Evolutionary conservation across 2,329 filamentous ascomycete genomes (phyloP).

Genomic region (Zasmidium citrigriseum): DNA sequence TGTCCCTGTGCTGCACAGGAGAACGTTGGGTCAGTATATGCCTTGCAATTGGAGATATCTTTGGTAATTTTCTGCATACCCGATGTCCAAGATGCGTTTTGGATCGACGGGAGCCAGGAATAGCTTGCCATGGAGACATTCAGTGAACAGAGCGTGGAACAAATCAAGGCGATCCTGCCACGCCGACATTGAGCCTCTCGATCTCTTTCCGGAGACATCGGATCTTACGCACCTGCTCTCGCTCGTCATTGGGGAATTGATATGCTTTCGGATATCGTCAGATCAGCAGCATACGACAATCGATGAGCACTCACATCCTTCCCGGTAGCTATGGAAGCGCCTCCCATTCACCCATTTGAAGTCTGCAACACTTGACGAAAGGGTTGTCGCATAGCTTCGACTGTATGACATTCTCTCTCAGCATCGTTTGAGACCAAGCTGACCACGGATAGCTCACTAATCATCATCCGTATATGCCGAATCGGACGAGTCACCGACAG

Average conservation of each 20-base stretch:
- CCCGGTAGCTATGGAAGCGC: neutral
- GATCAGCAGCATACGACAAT: neutral
- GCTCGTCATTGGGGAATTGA: neutral
- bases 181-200: neutral
- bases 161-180: neutral
- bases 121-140: conserved; percentile 21
- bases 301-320: neutral
- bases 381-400: neutral
- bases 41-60: no score
- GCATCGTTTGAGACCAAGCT: neutral
- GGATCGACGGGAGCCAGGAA: conserved; percentile 27
- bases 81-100: conserved; percentile 43
- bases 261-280: neutral
- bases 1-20: conserved; percentile 54
- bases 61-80: no score
- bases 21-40: no score
- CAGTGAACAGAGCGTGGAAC: neutral
- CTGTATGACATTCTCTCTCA: neutral
- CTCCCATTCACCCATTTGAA: neutral
- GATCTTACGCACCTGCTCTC: neutral
- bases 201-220: no score
- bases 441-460: neutral
- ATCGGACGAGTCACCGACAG: neutral
- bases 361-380: neutral
- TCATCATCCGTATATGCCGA: neutral